phyloP scores from a whole-genome alignment of 768 basidiomycete species.

The Phaeotremella skinneri region DNA sequence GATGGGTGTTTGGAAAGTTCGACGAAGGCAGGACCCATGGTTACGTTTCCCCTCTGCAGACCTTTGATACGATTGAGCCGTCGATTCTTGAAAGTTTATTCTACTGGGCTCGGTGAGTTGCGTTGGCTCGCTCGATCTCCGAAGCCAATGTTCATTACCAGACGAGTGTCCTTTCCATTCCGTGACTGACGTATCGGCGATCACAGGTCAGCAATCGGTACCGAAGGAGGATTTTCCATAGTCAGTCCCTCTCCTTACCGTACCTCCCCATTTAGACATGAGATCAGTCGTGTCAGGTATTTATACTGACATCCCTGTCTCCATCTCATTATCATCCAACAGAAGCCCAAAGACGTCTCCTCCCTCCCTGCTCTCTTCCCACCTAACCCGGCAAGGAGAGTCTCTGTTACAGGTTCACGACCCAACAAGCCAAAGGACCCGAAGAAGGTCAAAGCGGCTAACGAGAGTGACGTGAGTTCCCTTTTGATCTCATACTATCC shows the following conservation, averaged over 20 bases:
- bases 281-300: too few species aligned
- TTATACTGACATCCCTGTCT: too few species aligned
- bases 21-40: slow-evolving; percentile 37
- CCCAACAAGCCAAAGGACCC: slow-evolving; percentile 11
- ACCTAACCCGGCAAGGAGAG: slow-evolving; percentile 45
- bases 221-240: not conserved
- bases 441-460: slow-evolving; percentile 35
- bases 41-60: slow-evolving; percentile 35
- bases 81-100: slow-evolving; percentile 45
- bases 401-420: slow-evolving; percentile 20
- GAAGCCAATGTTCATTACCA: too few species aligned
- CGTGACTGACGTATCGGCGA: not conserved
- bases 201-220: not conserved
- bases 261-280: too few species aligned
- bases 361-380: slow-evolving; percentile 37
- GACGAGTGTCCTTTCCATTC: too few species aligned
- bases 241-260: too few species aligned
- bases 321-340: not conserved
- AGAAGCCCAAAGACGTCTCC: slow-evolving; percentile 26
- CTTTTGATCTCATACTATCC: not conserved
- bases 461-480: slow-evolving; percentile 49
- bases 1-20: slow-evolving; percentile 52
- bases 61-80: slow-evolving; percentile 29
- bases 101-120: slow-evolving; percentile 47
- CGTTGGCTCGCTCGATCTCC: too few species aligned